These are phyloP conservation scores for Bassia scoparia DNA, from an alignment of 148 eudicot species.

Conservation along the genomic window DNA sequence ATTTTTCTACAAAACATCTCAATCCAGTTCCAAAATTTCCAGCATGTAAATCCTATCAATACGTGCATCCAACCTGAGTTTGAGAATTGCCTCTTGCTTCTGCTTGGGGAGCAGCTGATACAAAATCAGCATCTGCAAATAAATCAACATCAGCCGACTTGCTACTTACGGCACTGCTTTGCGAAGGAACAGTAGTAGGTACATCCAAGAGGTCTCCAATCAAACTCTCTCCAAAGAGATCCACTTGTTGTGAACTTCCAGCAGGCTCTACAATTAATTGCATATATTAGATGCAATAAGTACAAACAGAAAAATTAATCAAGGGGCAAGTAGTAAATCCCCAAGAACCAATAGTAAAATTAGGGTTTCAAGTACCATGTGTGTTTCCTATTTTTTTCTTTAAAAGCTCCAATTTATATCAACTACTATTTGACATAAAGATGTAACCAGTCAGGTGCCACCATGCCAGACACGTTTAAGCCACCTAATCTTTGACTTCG, in stretches of 20 bases:
- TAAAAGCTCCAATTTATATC: no score
- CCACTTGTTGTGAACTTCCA: conserved; percentile 58
- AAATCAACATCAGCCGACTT: conserved; percentile 71
- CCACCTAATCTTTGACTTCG: not conserved
- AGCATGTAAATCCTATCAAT: not conserved
- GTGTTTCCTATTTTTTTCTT: no score
- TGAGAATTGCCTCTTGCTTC: conserved; percentile 41
- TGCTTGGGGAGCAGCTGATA: conserved; percentile 64
- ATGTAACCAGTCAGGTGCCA: not conserved
- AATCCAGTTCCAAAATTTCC: not conserved
- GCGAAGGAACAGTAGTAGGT: conserved; percentile 49
- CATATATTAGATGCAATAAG: conserved; percentile 16
- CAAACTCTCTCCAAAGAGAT: conserved; percentile 75
- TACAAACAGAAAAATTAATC: not conserved
- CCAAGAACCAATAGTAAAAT: no score
- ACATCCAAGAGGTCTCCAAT: conserved; percentile 69
- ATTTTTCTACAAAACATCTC: not conserved
- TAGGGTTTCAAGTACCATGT: not conserved
- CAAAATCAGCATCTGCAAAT: conserved; percentile 93
- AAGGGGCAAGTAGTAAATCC: not conserved
- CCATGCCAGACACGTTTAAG: not conserved
- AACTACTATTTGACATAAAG: not conserved
- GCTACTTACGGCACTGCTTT: conserved; percentile 32
- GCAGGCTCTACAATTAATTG: conserved; percentile 51
- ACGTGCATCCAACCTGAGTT: conserved; percentile 45